Percentiles rank a stretch among this genome's conserved stretches.
Evolutionary conservation across 2,329 filamentous ascomycete genomes (phyloP).

Genomic region (Colletotrichum gigasporum): DNA sequence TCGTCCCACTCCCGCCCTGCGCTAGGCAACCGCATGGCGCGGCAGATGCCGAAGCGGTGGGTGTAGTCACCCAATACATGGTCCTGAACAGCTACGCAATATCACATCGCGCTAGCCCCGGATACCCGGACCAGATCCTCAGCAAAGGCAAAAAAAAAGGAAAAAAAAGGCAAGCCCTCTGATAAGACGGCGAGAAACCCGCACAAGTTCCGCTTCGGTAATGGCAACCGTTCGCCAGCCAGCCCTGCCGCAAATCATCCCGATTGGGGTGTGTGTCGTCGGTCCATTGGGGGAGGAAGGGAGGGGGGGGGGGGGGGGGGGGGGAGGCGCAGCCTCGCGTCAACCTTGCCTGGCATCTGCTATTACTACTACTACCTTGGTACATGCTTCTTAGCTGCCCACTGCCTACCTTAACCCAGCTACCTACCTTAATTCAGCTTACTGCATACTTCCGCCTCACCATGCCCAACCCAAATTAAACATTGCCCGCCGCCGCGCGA

Average conservation of each 20-base stretch:
- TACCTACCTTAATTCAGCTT: too few species aligned
- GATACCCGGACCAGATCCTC: too few species aligned
- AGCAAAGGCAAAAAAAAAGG: neutral
- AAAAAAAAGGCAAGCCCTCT: neutral
- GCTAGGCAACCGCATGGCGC: neutral
- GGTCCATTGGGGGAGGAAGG: neutral
- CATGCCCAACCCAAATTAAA: neutral
- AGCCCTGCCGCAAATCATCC: constrained; percentile 16
- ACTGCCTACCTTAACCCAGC: too few species aligned
- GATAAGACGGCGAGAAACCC: neutral
- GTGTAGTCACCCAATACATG: neutral
- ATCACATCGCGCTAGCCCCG: too few species aligned
- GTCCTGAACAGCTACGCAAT: too few species aligned
- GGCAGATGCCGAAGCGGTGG: constrained; percentile 4
- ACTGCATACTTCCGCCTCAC: neutral
- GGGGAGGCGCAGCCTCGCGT: neutral
- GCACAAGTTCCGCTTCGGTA: constrained; percentile 8
- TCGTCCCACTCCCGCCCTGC: too few species aligned
- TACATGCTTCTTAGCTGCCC: too few species aligned
- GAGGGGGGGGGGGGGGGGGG: neutral
- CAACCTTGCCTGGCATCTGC: neutral
- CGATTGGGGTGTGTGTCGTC: neutral
- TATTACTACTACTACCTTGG: too few species aligned
- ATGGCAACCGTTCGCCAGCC: too few species aligned
- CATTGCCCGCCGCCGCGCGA: neutral